Percentiles rank a stretch among this genome's conserved stretches.
Evolutionary conservation across 2,329 filamentous ascomycete genomes (phyloP).

Genomic region (Shiraia sp.): DNA sequence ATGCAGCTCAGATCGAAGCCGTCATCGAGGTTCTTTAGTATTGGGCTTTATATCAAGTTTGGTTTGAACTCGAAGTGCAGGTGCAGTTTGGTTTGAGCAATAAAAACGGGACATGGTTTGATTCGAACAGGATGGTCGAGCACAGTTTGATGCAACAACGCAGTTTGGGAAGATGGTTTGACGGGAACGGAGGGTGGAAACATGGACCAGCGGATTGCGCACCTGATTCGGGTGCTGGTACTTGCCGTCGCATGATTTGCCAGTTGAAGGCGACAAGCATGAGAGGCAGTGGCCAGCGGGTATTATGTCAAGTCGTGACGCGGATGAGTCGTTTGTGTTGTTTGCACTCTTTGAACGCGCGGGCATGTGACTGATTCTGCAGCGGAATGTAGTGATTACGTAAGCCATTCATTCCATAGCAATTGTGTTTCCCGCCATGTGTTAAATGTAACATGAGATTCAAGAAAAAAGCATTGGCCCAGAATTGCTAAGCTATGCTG

Average conservation of each 20-base stretch:
- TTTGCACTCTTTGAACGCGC: constrained; percentile 27
- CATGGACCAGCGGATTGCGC: constrained; percentile 22
- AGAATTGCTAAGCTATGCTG: no score
- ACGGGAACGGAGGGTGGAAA: constrained; percentile 3
- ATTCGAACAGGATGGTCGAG: constrained; percentile 3
- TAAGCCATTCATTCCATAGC: constrained; percentile 9
- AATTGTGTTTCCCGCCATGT: neutral
- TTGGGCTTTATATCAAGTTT: constrained; percentile 14
- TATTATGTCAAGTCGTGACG: constrained; percentile 9
- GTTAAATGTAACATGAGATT: no score
- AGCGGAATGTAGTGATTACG: constrained; percentile 3
- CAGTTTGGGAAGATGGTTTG: constrained; percentile 11
- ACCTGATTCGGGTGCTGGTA: constrained; percentile 28
- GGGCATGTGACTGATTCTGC: constrained; percentile 12
- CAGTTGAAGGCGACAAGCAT: constrained; percentile 21
- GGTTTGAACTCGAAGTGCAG: constrained; percentile 15
- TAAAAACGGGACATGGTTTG: constrained; percentile 9
- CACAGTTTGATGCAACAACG: constrained; percentile 15
- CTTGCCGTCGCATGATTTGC: constrained; percentile 32
- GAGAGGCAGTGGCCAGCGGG: constrained; percentile 21
- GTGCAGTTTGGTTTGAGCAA: constrained; percentile 19
- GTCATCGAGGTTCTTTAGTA: constrained; percentile 23
- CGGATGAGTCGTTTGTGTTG: constrained; percentile 31
- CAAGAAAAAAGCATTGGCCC: no score
- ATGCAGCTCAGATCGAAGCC: constrained; percentile 8